A percentile compares a stretch with the other conserved stretches of the same genome.
phyloP scores from a whole-genome alignment of 2,329 filamentous ascomycete genomes.

The Aspergillus spinulosporus region DNA sequence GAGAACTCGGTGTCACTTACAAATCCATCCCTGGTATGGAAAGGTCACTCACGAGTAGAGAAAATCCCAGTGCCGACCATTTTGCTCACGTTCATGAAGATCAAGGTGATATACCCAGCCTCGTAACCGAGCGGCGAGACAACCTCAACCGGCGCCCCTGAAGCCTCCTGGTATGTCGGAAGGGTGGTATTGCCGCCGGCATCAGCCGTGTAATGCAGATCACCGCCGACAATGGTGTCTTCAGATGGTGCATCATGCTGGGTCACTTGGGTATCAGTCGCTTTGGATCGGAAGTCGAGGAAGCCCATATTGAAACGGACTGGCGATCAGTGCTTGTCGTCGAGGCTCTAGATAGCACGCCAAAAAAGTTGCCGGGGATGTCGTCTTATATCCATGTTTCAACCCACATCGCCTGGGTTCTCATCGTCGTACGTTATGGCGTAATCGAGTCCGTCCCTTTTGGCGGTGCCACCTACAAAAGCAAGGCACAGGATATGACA shows the following conservation, averaged over 20 bases:
- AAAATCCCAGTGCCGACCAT: slow-evolving; percentile 67
- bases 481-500: slow-evolving; percentile 1
- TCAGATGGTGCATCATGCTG: slow-evolving; percentile 5
- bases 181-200: slow-evolving; percentile 47
- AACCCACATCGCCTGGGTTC: not conserved
- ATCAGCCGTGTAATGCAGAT: slow-evolving; percentile 20
- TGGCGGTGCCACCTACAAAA: slow-evolving; percentile 7
- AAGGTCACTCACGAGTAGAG: slow-evolving; percentile 57
- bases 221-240: slow-evolving; percentile 15
- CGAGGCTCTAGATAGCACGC: not conserved
- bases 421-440: slow-evolving; percentile 13
- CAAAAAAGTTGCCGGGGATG: not conserved
- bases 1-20: not conserved
- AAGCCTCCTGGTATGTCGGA: slow-evolving; percentile 60
- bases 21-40: too few relatives aligned
- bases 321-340: not conserved
- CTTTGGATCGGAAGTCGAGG: slow-evolving; percentile 2
- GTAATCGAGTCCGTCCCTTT: slow-evolving; percentile 9
- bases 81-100: slow-evolving; percentile 62
- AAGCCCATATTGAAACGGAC: slow-evolving; percentile 7
- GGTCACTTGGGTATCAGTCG: not conserved
- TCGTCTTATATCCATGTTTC: slow-evolving; percentile 8
- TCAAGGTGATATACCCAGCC: slow-evolving; percentile 57
- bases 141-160: slow-evolving; percentile 62
- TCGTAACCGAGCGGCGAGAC: slow-evolving; percentile 61